phyloP scores from a whole-genome alignment of 345 rosid species.

The Erysimum cheiranthoides region DNA sequence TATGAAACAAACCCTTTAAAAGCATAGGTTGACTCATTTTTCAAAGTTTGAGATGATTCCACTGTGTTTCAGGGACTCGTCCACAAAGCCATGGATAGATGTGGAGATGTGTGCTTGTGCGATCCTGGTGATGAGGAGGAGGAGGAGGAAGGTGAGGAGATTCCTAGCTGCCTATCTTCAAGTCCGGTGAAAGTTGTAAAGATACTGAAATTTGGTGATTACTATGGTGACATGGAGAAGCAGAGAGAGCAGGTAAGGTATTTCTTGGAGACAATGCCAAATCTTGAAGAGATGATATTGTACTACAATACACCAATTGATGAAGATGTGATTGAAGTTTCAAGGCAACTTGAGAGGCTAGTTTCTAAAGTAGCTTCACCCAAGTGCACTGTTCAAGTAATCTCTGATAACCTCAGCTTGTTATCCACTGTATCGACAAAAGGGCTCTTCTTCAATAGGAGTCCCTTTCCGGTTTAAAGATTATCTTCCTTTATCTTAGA shows the following conservation, averaged over 20 bases:
- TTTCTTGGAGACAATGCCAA: slow-evolving; percentile 23
- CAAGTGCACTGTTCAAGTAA: neutral
- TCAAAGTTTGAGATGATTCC: neutral
- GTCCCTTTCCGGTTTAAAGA: neutral
- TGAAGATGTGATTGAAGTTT: neutral
- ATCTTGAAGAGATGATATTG: neutral
- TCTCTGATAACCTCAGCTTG: neutral
- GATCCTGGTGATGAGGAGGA: neutral
- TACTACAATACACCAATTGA: neutral
- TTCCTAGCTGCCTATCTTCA: neutral
- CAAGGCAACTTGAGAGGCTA: neutral
- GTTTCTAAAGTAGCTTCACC: slow-evolving; percentile 20
- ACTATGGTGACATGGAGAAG: neutral
- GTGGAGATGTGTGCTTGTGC: slow-evolving; percentile 31
- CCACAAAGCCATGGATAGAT: slow-evolving; percentile 1
- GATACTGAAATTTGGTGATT: slow-evolving; percentile 1
- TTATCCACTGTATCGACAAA: neutral
- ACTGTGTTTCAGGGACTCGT: slow-evolving; percentile 17
- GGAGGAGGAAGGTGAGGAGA: neutral
- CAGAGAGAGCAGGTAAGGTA: slow-evolving; percentile 1
- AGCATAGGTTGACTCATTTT: neutral
- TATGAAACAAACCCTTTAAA: neutral
- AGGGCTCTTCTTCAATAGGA: neutral
- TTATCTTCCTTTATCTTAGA: neutral
- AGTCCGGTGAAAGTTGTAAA: slow-evolving; percentile 20